Evolutionary conservation across 192 early-diverging fungal genomes (phyloP), one percentile per base, ranked within the genome.

Genomic region (Dispira simplex): DNA sequence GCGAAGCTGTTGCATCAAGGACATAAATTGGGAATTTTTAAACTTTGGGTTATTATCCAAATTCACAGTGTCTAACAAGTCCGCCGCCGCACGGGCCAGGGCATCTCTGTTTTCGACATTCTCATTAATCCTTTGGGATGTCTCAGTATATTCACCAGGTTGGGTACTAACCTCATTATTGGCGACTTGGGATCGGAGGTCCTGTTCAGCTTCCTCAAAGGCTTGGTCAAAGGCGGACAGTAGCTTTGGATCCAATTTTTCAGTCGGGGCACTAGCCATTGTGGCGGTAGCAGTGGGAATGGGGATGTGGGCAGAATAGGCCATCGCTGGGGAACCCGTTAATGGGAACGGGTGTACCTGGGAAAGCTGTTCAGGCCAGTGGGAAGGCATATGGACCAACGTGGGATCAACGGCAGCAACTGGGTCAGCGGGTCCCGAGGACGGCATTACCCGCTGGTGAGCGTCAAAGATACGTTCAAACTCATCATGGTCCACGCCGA

Each of bases 11-110:
- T 89, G 79, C 92, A 99, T 98, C 70, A 99, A 85, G 13, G 79
- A 81, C 73, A 97, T 72, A 65, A 99, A 99, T 46, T 90, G 82
- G 16, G 90, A 95, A 62, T 87, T 81, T 65, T 87, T 85, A 67
- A 99, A 93, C 73, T 98, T 98, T 39, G 95, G 92, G 63, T 97
- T 95, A 46, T 80, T 73, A 6, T 85, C 77, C n/a, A 67, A 72
- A 39, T 81, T 70, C 18, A 97, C 86, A 39, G 84, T 80, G 43
- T 89, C 83, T 14, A 95, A 69, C 26, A 99, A 77, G 62, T 88
- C 75, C 11, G 81, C 85, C 27, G 96, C 96, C 0, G 89, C 39
- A 5, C 81, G 75, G 8, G 90, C 84, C 14, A 97, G 78, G 21
- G 86, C 82, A 18, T 90, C 86, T 44, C 85, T 49, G 60, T 66